Conservation (phyloP, 2,329 filamentous ascomycete species). For the Aaosphaeria pasadenensis region DNA sequence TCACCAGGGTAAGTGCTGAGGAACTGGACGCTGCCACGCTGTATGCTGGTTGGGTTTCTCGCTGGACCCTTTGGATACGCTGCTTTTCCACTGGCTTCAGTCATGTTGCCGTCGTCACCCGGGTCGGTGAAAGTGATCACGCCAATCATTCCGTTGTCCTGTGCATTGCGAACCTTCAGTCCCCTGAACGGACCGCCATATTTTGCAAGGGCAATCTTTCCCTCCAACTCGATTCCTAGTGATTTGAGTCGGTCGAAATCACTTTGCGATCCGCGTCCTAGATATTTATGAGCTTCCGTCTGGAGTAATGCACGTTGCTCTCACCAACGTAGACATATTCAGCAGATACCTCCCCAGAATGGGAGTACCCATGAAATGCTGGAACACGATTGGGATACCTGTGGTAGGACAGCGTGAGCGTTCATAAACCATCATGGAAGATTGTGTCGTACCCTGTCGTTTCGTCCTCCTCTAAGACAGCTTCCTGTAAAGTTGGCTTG, state of each 20-base stretch:
- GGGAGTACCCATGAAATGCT: constrained; percentile 49
- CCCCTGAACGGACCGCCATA: constrained; percentile 41
- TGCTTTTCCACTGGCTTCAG: constrained; percentile 44
- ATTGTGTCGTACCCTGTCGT: constrained; percentile 17
- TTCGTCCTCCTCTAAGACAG: constrained; percentile 29
- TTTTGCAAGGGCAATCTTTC: constrained; percentile 42
- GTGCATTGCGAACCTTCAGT: constrained; percentile 43
- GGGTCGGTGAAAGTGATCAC: constrained; percentile 41
- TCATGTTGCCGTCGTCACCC: constrained; percentile 46
- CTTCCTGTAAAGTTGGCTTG: constrained; percentile 28
- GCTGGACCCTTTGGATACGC: constrained; percentile 44
- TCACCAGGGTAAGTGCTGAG: constrained; percentile 54
- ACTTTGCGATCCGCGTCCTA: constrained; percentile 38
- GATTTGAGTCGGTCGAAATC: constrained; percentile 43
- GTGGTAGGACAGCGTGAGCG: too few relatives aligned
- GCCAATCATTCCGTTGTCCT: constrained; percentile 40
- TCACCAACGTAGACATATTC: constrained; percentile 45
- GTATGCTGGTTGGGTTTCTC: constrained; percentile 46
- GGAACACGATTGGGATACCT: constrained; percentile 39
- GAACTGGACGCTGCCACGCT: constrained; percentile 55
- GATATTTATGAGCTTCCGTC: too few relatives aligned
- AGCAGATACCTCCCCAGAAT: constrained; percentile 44
- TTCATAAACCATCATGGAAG: too few relatives aligned
- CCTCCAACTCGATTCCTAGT: constrained; percentile 39
- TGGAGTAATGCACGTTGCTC: too few relatives aligned